These are phyloP conservation scores for Vitellaria paradoxa DNA, from an alignment of 179 eudicot species.

Conservation along the genomic window DNA sequence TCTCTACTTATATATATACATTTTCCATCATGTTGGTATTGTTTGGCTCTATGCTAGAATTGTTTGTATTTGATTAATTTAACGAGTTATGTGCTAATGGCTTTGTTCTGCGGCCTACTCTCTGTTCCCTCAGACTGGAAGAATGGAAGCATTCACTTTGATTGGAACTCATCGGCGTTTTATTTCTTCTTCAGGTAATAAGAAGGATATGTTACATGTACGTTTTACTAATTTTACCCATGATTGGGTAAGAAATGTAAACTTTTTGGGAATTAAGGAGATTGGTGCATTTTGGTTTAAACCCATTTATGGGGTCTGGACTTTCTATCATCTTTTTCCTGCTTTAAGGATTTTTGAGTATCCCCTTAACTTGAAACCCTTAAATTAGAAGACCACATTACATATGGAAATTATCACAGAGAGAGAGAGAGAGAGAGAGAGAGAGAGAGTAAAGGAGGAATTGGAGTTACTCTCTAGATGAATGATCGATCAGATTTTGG, in stretches of 20 bases:
- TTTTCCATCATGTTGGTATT: not conserved
- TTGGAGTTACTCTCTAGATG: too few relatives aligned
- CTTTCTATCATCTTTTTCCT: not conserved
- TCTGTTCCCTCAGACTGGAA: not conserved
- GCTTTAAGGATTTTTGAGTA: not conserved
- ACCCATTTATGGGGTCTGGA: too few relatives aligned
- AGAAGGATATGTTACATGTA: not conserved
- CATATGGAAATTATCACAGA: too few relatives aligned
- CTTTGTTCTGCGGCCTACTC: too few relatives aligned
- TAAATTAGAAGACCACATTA: too few relatives aligned
- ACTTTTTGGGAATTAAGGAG: not conserved
- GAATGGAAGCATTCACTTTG: not conserved
- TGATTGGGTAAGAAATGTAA: not conserved
- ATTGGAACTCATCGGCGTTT: not conserved
- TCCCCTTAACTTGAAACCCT: not conserved
- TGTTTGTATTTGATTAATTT: too few relatives aligned
- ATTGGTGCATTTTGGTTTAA: not conserved
- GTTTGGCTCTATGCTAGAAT: not conserved
- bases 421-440: too few relatives aligned
- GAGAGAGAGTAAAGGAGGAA: too few relatives aligned
- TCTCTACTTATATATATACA: too few relatives aligned
- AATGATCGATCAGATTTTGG: too few relatives aligned
- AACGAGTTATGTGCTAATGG: not conserved
- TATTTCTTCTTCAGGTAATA: conserved; percentile 5
- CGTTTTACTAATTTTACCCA: not conserved